Conservation (phyloP, 106 monocot genomes). For the Apostasia shenzhenica region DNA sequence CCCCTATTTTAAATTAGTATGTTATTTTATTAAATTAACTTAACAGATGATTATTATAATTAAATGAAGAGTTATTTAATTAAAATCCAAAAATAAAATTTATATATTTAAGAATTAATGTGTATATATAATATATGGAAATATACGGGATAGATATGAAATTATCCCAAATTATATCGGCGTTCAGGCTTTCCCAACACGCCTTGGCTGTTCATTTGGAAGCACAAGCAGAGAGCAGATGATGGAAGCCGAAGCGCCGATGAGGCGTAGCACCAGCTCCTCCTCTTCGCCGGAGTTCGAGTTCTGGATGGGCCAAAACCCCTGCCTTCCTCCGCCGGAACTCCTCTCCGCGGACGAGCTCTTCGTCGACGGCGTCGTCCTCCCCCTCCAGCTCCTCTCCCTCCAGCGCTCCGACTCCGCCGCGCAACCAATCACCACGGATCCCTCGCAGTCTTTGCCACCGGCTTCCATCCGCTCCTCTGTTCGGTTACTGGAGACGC, state of each 20-base stretch:
- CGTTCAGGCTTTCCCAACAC: too few relatives aligned
- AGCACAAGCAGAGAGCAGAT: too few relatives aligned
- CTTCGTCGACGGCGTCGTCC: slow-evolving; percentile 68
- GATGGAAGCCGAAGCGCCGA: slow-evolving; percentile 3
- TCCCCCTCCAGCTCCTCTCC: slow-evolving; percentile 43
- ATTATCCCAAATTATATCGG: too few relatives aligned
- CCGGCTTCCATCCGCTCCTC: slow-evolving; percentile 7
- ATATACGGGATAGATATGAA: too few relatives aligned
- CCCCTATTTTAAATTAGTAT: too few relatives aligned
- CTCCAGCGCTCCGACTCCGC: neutral
- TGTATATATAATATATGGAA: too few relatives aligned
- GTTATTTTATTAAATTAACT: too few relatives aligned
- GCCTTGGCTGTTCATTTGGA: too few relatives aligned
- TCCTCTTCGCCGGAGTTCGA: slow-evolving; percentile 71
- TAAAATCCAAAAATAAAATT: too few relatives aligned
- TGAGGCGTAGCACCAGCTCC: slow-evolving; percentile 16
- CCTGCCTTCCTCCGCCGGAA: slow-evolving; percentile 16
- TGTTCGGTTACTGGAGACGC: neutral
- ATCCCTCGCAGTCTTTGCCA: neutral
- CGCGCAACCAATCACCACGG: neutral
- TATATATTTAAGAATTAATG: too few relatives aligned
- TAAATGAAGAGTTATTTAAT: too few relatives aligned
- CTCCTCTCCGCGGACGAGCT: slow-evolving; percentile 71
- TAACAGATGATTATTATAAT: too few relatives aligned
- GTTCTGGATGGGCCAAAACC: slow-evolving; percentile 57